Evolutionary conservation across 805 yeast species (phyloP).

Genomic region (Lipomyces spencermartinsiae): DNA sequence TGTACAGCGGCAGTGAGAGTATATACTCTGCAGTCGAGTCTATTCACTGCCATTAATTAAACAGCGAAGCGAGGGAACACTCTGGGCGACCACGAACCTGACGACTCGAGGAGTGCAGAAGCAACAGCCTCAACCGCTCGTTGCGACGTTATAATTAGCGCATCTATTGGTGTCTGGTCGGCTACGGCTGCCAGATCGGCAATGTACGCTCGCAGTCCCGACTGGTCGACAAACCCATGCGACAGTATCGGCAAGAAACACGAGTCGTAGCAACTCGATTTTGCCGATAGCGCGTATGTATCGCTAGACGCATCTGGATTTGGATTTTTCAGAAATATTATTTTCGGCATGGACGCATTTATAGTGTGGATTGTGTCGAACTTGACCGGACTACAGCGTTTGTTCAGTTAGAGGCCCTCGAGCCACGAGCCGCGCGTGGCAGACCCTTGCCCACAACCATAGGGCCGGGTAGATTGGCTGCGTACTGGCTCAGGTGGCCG

Average conservation of each 20-base stretch:
- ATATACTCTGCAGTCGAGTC: neutral
- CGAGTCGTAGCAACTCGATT: neutral
- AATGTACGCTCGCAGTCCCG: slow-evolving; percentile 54
- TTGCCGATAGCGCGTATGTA: slow-evolving; percentile 24
- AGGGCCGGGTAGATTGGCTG: too few species aligned
- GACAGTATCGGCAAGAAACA: slow-evolving; percentile 74
- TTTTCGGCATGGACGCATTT: slow-evolving; percentile 1
- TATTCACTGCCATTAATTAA: neutral
- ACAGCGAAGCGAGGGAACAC: neutral
- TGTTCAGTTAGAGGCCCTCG: too few species aligned
- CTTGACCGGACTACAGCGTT: neutral
- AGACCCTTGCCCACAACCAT: too few species aligned
- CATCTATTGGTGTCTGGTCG: slow-evolving; percentile 39
- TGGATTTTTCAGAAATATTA: slow-evolving; percentile 31
- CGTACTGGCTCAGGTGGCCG: too few species aligned
- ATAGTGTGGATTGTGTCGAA: neutral
- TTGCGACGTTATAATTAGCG: slow-evolving; percentile 84
- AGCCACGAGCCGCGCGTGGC: too few species aligned
- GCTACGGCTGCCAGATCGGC: slow-evolving; percentile 41
- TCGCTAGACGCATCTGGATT: slow-evolving; percentile 21
- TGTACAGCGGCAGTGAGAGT: slow-evolving; percentile 59
- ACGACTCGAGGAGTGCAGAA: slow-evolving; percentile 48
- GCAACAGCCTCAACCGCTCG: slow-evolving; percentile 85
- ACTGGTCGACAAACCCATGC: slow-evolving; percentile 63
- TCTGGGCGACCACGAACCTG: slow-evolving; percentile 8